Base-by-base conservation (phyloP, 192 early-diverging fungal genomes). In the Rhizophagus sp. region DNA sequence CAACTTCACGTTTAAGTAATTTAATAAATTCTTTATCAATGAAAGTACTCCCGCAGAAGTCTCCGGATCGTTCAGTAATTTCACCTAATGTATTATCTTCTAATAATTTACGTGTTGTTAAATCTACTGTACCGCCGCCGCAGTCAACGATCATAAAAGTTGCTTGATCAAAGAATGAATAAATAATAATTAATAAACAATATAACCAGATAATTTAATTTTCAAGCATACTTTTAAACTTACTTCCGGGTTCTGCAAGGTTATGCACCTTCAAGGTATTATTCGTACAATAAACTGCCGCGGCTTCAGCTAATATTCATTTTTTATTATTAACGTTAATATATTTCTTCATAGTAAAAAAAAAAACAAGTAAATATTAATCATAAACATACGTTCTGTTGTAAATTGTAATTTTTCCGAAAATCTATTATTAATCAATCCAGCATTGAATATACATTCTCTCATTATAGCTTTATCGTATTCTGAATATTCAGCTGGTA, bases 51-150 rank as follows among this genome's bases (percentile, higher is more conserved):
- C 72, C 72, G 27, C 72, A 73, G 12, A 34, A 47, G 7, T 73
- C 72, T 5, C 72, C 72, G 5, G 25, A 5, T 49, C 47, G 22
- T 47, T 73, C 72, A 27, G 34, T 73, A 9, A 25, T 25, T 73
- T 73, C 72, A 30, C 47, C 34, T 33, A 73, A 57, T 73, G 57
- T 11, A 3, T 47, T 34, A 2, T 22, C 44, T 44, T 24, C 13
- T 10, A 73, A 73, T n/a, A 49, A 73, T n/a, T 19, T 25, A 13
- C 22, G 49, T 72, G 74, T 82, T 87, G 78, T 89, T 76, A 88
- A 80, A 85, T 89, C 88, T 0, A 89, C 88, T 1, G 88, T 89
- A 63, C 88, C 88, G 62, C 88, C 88, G 74, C 88, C 88, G n/a
- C 85, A 87, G 81, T 89, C 88, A 75, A 86, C 87, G 61, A 90